Evolutionary conservation across 1,284 basidiomycete genomes (phyloP).

Genomic region (Ceratobasidium sp.): DNA sequence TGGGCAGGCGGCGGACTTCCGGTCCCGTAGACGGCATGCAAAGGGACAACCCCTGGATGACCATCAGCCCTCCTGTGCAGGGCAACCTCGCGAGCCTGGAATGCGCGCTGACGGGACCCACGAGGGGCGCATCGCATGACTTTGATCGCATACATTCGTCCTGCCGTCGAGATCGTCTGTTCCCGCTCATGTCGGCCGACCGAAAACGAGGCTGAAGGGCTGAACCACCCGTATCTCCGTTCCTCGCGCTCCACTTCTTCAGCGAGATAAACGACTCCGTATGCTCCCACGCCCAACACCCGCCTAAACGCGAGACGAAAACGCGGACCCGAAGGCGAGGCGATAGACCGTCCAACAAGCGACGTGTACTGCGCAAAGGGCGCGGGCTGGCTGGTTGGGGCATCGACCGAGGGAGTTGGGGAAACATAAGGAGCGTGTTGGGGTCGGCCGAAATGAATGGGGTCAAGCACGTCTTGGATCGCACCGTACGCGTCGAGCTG

Average conservation of each 20-base stretch:
- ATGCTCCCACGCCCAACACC: conserved; percentile 93
- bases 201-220: conserved; percentile 3
- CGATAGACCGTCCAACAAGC: conserved; percentile 35
- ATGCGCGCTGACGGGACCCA: conserved; percentile 80
- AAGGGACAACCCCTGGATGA: conserved; percentile 88
- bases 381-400: conserved; percentile 2
- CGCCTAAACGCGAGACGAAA: conserved; percentile 85
- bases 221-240: conserved; percentile 26
- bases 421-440: conserved; percentile 18
- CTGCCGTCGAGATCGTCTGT: conserved; percentile 59
- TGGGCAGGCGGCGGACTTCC: conserved; percentile 70
- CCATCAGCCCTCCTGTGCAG: conserved; percentile 72
- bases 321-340: conserved; percentile 27
- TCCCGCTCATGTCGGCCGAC: conserved; percentile 41
- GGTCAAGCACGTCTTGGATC: conserved; percentile 25
- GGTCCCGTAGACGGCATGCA: conserved; percentile 89
- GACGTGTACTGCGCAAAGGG: conserved; percentile 40
- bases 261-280: conserved; percentile 95
- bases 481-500: conserved; percentile 1
- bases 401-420: not conserved
- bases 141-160: conserved; percentile 89
- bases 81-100: conserved; percentile 82
- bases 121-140: conserved; percentile 73
- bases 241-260: conserved; percentile 65
- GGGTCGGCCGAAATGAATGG: conserved; percentile 36